Percentiles rank a stretch among this genome's conserved stretches.
Evolutionary conservation across 1,284 basidiomycete genomes (phyloP).

Genomic region (Peniophora sp.): DNA sequence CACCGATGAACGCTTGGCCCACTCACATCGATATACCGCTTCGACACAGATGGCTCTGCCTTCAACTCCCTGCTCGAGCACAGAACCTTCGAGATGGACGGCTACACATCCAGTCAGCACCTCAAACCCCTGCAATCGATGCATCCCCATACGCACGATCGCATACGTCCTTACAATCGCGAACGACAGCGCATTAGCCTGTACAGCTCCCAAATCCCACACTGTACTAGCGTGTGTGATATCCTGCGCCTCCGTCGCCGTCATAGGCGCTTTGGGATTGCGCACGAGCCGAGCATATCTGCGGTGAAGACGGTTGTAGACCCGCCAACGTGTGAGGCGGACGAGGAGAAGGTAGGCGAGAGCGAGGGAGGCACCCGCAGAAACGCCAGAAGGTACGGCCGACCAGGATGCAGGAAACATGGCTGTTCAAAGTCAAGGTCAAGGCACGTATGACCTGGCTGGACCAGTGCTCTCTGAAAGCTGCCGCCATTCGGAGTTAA

Average conservation of each 20-base stretch:
- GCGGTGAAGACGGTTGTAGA: slow-evolving; percentile 19
- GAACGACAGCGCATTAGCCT: slow-evolving; percentile 30
- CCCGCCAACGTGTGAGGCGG: slow-evolving; percentile 25
- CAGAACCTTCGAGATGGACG: slow-evolving; percentile 34
- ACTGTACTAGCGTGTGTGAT: slow-evolving; percentile 23
- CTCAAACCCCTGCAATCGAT: not conserved
- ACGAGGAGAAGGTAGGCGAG: slow-evolving; percentile 21
- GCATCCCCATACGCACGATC: slow-evolving; percentile 22
- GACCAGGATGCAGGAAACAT: no score
- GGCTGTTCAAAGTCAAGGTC: no score
- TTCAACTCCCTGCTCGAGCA: slow-evolving; percentile 28
- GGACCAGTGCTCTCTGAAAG: no score
- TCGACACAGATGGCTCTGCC: slow-evolving; percentile 25
- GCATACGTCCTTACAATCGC: slow-evolving; percentile 43
- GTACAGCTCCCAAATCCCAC: slow-evolving; percentile 35
- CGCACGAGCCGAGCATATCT: slow-evolving; percentile 24
- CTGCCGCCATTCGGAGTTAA: no score
- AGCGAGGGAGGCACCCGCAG: not conserved
- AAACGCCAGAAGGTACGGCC: no score
- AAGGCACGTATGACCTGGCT: no score
- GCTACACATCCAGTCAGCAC: slow-evolving; percentile 19
- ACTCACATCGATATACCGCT: slow-evolving; percentile 37
- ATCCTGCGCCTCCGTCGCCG: slow-evolving; percentile 35
- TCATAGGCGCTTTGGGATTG: slow-evolving; percentile 18
- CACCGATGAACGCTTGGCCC: no score